phyloP scores from a whole-genome alignment of 495 filamentous ascomycete genomes.

The Amorphotheca resinae region DNA sequence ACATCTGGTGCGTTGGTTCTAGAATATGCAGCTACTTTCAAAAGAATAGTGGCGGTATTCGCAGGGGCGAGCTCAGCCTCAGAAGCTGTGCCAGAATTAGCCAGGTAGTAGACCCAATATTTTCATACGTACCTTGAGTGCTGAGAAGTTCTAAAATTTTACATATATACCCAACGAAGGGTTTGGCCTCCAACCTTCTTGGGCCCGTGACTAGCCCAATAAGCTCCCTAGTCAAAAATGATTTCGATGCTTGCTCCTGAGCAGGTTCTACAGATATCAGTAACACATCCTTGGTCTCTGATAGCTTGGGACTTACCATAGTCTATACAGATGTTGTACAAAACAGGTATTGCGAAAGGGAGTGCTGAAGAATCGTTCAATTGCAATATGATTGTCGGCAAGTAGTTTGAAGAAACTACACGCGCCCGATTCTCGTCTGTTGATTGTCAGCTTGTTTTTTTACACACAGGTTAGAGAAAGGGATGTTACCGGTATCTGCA shows the following conservation, averaged over 20 bases:
- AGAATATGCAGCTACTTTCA: constrained; percentile 15
- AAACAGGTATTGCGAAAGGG: constrained; percentile 49
- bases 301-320: constrained; percentile 42
- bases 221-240: constrained; percentile 27
- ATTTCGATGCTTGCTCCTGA: constrained; percentile 36
- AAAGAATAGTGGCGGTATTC: constrained; percentile 19
- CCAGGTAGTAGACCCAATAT: background rate
- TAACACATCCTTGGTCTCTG: background rate
- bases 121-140: constrained; percentile 26
- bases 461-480: constrained; percentile 1
- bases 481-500: constrained; percentile 55
- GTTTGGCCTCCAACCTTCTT: constrained; percentile 18
- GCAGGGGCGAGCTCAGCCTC: constrained; percentile 20
- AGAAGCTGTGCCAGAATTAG: constrained; percentile 7
- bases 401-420: constrained; percentile 45
- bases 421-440: constrained; percentile 62
- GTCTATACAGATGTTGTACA: constrained; percentile 65
- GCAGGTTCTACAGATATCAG: constrained; percentile 32
- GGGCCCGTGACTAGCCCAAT: constrained; percentile 28
- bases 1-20: constrained; percentile 19
- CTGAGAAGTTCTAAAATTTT: constrained; percentile 38
- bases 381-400: constrained; percentile 41
- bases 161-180: constrained; percentile 29
- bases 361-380: constrained; percentile 38
- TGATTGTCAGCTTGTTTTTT: constrained; percentile 2